Base-by-base conservation (phyloP, 495 filamentous ascomycete genomes). In the Opeltia flavorubescens region DNA sequence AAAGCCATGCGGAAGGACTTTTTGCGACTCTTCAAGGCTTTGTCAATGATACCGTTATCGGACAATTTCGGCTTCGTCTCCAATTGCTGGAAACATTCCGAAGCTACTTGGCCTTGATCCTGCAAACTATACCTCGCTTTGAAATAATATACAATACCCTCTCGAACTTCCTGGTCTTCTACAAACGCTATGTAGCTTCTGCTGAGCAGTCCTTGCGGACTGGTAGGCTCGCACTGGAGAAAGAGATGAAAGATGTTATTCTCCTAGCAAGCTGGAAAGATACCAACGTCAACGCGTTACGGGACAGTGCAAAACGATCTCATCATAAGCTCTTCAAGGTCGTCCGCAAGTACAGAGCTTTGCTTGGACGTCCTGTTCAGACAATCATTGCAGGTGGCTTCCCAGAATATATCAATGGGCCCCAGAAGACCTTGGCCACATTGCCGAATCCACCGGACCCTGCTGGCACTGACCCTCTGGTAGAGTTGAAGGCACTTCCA, bases 211-310 rank as follows among this genome's bases (percentile, higher is more conserved):
- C 66, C 3, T 67, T 95, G 42, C 65, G 57, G 20, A 71, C 78
- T 34, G 81, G 78, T 21, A 70, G 86, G 45, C 63, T 64, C 1
- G 66, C 71, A 4, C 67, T 94, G 7, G 88, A 95, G 58, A 93
- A 86, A 58, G 74, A 84, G 39, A 82, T 96, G 70, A 84, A 83
- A 53, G 83, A 94, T 50, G 80, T 95, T 25, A 71, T 96, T 18
- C 72, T 89, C 26, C 63, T 96, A 47, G 85, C 86, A 1, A 94
- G 84, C 58, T 96, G 93, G 93, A 91, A 93, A 57, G 93, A 96
- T 54, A 94, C 83, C 20, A 96, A 94, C 51, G 89, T 99, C 43
- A 77, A 83, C 45, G 83, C 86, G 5, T 64, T 99, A 31, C 71
- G 77, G 55, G 88, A 94, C 49, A 95, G 88, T 61, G 86, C 91